Evolutionary conservation across 2,329 filamentous ascomycete genomes (phyloP).

Genomic region (Aspergillus ibericus): DNA sequence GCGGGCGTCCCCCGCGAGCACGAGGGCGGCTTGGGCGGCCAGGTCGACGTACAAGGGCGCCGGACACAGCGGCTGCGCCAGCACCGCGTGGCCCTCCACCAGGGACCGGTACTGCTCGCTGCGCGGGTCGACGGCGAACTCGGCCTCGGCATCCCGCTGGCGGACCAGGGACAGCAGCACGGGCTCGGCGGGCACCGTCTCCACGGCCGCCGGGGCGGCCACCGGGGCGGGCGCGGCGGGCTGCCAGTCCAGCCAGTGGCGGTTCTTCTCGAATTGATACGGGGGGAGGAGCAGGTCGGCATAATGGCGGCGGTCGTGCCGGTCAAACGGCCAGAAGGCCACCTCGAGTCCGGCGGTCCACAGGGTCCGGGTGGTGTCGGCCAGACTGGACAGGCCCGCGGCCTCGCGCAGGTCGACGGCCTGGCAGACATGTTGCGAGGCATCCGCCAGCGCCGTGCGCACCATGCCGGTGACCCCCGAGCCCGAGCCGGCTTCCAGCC

Average conservation of each 20-base stretch:
- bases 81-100: neutral
- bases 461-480: conserved; percentile 31
- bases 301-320: neutral
- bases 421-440: neutral
- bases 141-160: neutral
- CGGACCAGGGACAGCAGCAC: neutral
- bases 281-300: neutral
- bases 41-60: conserved; percentile 2
- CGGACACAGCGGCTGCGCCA: neutral
- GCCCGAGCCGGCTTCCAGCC: conserved; percentile 47
- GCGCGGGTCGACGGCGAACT: neutral
- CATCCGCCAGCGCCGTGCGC: conserved; percentile 20
- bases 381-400: neutral
- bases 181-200: neutral
- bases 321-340: neutral
- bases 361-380: neutral
- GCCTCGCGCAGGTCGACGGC: neutral
- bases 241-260: conserved; percentile 2
- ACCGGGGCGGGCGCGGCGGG: too few relatives aligned
- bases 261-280: neutral
- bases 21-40: neutral
- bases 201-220: too few relatives aligned
- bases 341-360: neutral
- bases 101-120: neutral
- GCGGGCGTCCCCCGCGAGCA: neutral